phyloP scores from a whole-genome alignment of 805 yeast species.

The Maudiozyma turicensis region DNA sequence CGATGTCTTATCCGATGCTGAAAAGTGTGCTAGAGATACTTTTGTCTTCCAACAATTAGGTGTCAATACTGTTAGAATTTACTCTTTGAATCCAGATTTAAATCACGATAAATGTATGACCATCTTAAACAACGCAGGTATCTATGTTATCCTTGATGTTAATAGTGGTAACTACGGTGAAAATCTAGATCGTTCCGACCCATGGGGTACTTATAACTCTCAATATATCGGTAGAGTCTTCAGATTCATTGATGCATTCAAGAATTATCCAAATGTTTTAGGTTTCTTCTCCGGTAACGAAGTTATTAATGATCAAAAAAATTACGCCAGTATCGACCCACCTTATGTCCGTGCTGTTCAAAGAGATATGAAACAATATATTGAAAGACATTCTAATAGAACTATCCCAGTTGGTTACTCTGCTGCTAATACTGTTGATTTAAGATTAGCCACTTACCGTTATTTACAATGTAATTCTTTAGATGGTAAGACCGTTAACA shows the following conservation, averaged over 20 bases:
- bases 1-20: slow-evolving; percentile 67
- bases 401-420: slow-evolving; percentile 91
- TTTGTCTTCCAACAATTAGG: slow-evolving; percentile 70
- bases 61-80: slow-evolving; percentile 75
- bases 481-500: slow-evolving; percentile 35
- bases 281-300: slow-evolving; percentile 93
- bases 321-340: slow-evolving; percentile 57
- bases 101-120: slow-evolving; percentile 90
- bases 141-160: slow-evolving; percentile 78
- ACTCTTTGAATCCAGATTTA: slow-evolving; percentile 71
- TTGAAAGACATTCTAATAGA: slow-evolving; percentile 57
- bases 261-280: slow-evolving; percentile 69
- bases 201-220: slow-evolving; percentile 58
- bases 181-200: slow-evolving; percentile 63
- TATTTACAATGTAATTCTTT: slow-evolving; percentile 70
- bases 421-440: slow-evolving; percentile 72
- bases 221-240: slow-evolving; percentile 69
- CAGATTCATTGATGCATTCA: slow-evolving; percentile 76
- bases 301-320: slow-evolving; percentile 66
- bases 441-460: slow-evolving; percentile 65
- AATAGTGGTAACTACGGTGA: slow-evolving; percentile 63
- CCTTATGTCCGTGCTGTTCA: slow-evolving; percentile 80
- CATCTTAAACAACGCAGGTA: slow-evolving; percentile 82
- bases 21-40: slow-evolving; percentile 72
- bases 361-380: slow-evolving; percentile 83